Conservation (phyloP, 2,329 filamentous ascomycete genomes). For the Exserohilum rostratum region DNA sequence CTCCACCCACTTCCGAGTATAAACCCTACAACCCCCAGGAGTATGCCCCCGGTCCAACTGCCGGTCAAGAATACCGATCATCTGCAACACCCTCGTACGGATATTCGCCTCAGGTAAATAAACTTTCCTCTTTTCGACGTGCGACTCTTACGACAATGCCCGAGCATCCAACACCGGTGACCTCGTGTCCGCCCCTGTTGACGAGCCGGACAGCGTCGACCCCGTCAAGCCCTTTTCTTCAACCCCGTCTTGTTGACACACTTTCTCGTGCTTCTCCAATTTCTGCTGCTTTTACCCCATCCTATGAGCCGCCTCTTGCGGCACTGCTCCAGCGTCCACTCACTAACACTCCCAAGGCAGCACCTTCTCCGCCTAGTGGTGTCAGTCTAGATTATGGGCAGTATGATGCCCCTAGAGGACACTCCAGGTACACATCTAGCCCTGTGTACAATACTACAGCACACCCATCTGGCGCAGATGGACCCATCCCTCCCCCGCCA, state of each 20-base stretch:
- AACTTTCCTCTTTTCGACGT: conserved; percentile 37
- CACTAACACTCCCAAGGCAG: conserved; percentile 44
- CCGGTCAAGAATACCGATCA: conserved; percentile 26
- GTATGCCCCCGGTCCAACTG: conserved; percentile 30
- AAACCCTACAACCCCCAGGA: conserved; percentile 47
- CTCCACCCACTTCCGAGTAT: conserved; percentile 42
- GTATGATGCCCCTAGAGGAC: conserved; percentile 25
- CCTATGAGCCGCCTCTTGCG: conserved; percentile 46
- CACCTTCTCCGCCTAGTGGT: conserved; percentile 13
- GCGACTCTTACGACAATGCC: conserved; percentile 33
- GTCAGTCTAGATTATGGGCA: conserved; percentile 6
- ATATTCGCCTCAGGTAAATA: conserved; percentile 48
- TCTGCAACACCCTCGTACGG: conserved; percentile 36
- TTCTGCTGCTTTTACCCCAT: conserved; percentile 39
- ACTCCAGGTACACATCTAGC: conserved; percentile 38
- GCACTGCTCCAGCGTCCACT: conserved; percentile 36
- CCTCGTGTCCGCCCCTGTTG: conserved; percentile 29
- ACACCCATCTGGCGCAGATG: conserved; percentile 32
- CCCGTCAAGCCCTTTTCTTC: conserved; percentile 22
- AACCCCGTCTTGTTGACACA: conserved; percentile 23
- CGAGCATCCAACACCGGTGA: conserved; percentile 27
- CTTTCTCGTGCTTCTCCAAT: conserved; percentile 40
- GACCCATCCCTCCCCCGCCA: conserved; percentile 31
- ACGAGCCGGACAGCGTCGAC: conserved; percentile 29
- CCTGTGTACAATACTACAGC: conserved; percentile 31